Percentiles rank a stretch among this genome's conserved stretches.
Evolutionary conservation across 1,284 basidiomycete genomes (phyloP).

Genomic region (Papiliotrema fonsecae): DNA sequence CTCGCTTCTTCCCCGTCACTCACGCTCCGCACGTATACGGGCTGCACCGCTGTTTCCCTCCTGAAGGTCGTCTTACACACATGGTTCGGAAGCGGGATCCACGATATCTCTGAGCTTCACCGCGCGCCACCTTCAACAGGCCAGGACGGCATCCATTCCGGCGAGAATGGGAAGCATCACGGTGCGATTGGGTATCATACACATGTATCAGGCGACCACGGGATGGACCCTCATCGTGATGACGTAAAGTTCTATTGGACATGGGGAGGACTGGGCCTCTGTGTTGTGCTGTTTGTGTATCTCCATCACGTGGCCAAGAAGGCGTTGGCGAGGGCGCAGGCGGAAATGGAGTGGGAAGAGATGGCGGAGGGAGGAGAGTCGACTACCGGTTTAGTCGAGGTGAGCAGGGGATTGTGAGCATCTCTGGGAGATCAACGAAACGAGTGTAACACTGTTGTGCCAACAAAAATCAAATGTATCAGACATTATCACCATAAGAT

Average conservation of each 20-base stretch:
- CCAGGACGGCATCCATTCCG: neutral
- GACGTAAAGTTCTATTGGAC: constrained; percentile 34
- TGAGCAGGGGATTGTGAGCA: neutral
- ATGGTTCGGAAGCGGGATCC: constrained; percentile 40
- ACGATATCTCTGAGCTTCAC: constrained; percentile 29
- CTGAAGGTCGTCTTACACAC: constrained; percentile 50
- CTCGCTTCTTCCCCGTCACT: constrained; percentile 51
- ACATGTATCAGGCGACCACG: neutral
- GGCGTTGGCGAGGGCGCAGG: constrained; percentile 40
- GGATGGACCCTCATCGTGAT: no score
- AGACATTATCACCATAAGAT: no score
- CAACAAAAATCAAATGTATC: no score
- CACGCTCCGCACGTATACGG: constrained; percentile 49
- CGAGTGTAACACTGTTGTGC: no score
- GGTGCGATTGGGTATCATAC: neutral
- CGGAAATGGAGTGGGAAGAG: constrained; percentile 13
- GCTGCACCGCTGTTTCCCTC: constrained; percentile 51
- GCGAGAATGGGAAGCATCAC: neutral
- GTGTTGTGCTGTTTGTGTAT: constrained; percentile 51
- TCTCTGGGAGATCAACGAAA: no score
- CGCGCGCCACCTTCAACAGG: neutral
- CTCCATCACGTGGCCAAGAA: constrained; percentile 49
- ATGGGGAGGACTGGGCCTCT: constrained; percentile 43
- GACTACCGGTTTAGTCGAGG: neutral
- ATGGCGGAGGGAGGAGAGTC: constrained; percentile 4